Conservation (phyloP, 202 grass and related monocot genomes). For the Sporobolus alterniflorus region DNA sequence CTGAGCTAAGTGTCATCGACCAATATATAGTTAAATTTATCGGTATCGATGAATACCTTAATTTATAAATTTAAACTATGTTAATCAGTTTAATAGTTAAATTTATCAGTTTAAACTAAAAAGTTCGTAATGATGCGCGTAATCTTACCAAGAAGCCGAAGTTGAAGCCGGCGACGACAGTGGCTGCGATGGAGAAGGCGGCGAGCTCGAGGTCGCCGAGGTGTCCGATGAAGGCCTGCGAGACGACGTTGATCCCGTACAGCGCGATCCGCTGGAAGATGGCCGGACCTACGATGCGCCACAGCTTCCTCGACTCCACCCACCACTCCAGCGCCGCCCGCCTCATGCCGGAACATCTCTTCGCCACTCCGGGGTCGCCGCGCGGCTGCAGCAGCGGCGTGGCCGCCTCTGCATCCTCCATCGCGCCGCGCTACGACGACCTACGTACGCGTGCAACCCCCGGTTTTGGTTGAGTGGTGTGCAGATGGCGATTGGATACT, state of each 20-base stretch:
- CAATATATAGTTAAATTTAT: too few relatives aligned
- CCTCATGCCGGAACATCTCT: background rate
- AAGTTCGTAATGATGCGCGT: too few relatives aligned
- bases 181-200: slow-evolving; percentile 65
- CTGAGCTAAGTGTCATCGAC: too few relatives aligned
- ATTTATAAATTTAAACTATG: too few relatives aligned
- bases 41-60: too few relatives aligned
- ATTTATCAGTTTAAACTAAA: too few relatives aligned
- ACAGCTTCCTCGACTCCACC: slow-evolving; percentile 68
- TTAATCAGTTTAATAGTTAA: too few relatives aligned
- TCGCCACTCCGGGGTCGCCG: background rate
- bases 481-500: background rate
- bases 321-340: slow-evolving; percentile 38
- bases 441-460: background rate
- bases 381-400: slow-evolving; percentile 3
- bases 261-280: slow-evolving; percentile 61
- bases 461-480: background rate
- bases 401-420: background rate
- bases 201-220: slow-evolving; percentile 86
- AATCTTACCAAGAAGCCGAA: slow-evolving; percentile 59
- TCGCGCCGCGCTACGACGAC: background rate
- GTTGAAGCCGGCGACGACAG: slow-evolving; percentile 67
- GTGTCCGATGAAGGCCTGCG: slow-evolving; percentile 82
- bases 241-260: slow-evolving; percentile 53
- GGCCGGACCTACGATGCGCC: slow-evolving; percentile 72